Base-by-base conservation (phyloP, 352 stramenopile species). In the Phytopythium ostracodes region DNA sequence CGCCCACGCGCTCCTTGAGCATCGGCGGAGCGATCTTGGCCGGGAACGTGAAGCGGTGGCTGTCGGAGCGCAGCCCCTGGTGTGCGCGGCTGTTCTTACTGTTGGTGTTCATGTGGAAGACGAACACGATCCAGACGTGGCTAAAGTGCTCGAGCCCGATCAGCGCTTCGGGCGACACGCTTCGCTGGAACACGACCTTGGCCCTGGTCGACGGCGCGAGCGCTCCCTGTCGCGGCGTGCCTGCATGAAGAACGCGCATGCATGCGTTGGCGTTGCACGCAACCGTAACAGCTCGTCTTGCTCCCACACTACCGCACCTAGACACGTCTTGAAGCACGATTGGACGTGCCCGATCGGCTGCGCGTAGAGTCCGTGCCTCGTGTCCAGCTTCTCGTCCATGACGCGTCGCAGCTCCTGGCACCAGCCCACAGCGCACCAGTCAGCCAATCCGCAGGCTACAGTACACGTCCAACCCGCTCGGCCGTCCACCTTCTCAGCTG, bases 101-200 rank as follows among this genome's bases (percentile, higher is more conserved):
- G 64, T 97, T 97, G 14, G 89, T 97, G 65, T 96, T 97, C 65
- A 87, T 72, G 59, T 97, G 87, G 59, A 97, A 97, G 14, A 95
- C 79, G 54, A 97, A 97, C 7, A 95, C 56, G 44, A 97, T 80
- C 89, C 89, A 97, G n/a, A 92, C 70, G 50, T 97, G 87, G 49
- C 81, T 96, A 50, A 96, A 97, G 9, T 77, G 58, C 24, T 86
- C 72, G 18, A 97, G 62, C 15, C 81, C 84, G 50, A 81, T 63
- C 24, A 97, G 73, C 17, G 87, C 81, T 35, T 91, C 84, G 0
- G 86, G 82, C 22, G 89, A 91, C 25, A 97, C 77, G 67, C 62
- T 90, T 35, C 90, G 85, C 40, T 93, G 71, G 58, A 97, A 92
- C 17, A 76, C 73, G 50, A 97, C 87, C 46, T 79, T 72, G 1